Base-by-base conservation (phyloP, 768 basidiomycete species). In the Dioszegia hungarica region DNA sequence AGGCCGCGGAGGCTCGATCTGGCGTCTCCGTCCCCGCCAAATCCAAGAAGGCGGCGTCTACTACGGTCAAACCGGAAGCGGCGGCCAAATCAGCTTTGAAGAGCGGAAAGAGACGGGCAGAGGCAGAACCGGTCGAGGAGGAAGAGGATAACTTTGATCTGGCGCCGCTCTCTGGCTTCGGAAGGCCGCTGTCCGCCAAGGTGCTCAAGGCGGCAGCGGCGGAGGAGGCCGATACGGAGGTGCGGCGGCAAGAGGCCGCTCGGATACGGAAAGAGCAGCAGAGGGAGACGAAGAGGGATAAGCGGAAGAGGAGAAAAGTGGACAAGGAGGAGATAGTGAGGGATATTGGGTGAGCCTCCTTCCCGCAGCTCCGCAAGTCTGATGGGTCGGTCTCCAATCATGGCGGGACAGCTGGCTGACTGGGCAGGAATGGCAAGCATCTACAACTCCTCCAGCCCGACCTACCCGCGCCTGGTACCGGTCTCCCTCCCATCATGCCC, bases 1-100 rank as follows among this genome's bases (percentile, higher is more conserved):
- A 63, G 40, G 62, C 58, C 34, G 62, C 58, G 5, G 62, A 63
- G 28, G 41, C 38, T 22, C 48, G 62, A 5, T 49, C 62, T n/a
- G 54, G 45, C 38, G 33, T 34, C 22, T 17, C 9, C 3, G n/a
- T 37, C 46, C 6, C n/a, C 15, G 25, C 2, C 29, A 14, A 63
- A 47, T 17, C n/a, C n/a, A n/a, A n/a, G n/a, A n/a, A n/a, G n/a
- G n/a, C n/a, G n/a, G n/a, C n/a, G n/a, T n/a, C n/a, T n/a, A n/a
- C n/a, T n/a, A n/a, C n/a, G n/a, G n/a, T n/a, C n/a, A n/a, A n/a
- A n/a, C n/a, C n/a, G n/a, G n/a, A n/a, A n/a, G n/a, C n/a, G n/a
- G 10, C 6, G 22, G 19, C 44, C 19, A 62, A 62, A 31, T 39
- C 56, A 5, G 44, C 44, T 17, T 33, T 34, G 31, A 45, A 22